Evolutionary conservation across 1,139 yeast genomes (phyloP), one percentile per base, ranked within the genome.

Genomic region (Scheffersomyces lignicola): DNA sequence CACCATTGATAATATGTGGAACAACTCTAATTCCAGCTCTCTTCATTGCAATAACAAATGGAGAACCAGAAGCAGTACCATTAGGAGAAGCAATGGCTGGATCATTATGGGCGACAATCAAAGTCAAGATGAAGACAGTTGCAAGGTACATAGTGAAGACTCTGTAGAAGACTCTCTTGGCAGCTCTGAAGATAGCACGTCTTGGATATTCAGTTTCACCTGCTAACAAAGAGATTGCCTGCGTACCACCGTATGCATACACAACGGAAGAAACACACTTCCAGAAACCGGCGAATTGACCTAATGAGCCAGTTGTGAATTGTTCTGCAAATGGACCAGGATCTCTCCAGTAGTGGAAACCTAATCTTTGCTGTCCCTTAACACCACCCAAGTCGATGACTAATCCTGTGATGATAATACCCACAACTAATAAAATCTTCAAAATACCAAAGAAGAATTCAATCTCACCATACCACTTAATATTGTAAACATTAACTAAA

Each of bases 21-120:
- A 76, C 52, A 1, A 62, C 77, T 29, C 56, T 60, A 38, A 76
- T 74, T 17, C 75, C 74, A 2, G 78, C 78, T 32, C 62, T 60
- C 36, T 65, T 59, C 30, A 76, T 67, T 14, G 79, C 80, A 47
- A 76, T 65, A 24, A 76, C 80, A 45, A 71, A 76, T 5, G 82
- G 80, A 6, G 80, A 75, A 2, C 75, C 64, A 7, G 69, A 60
- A 5, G 78, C 78, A 36, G 71, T 73, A 29, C 78, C 74, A 24
- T 65, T 56, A 15, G 64, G 55, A 16, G 58, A 48, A 3, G 67
- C 61, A 45, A 76, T 59, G 1, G 41, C 33, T 6, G 60, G 54
- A 47, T 75, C 74, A 36, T 64, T 63, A 31, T 58, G 64, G 5
- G 79, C 62, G 24, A 76, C 73, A 40, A 74, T 65, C 43, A 75